phyloP scores from a whole-genome alignment of 2,329 filamentous ascomycete genomes.

The Aspergillus pseudotamarii region DNA sequence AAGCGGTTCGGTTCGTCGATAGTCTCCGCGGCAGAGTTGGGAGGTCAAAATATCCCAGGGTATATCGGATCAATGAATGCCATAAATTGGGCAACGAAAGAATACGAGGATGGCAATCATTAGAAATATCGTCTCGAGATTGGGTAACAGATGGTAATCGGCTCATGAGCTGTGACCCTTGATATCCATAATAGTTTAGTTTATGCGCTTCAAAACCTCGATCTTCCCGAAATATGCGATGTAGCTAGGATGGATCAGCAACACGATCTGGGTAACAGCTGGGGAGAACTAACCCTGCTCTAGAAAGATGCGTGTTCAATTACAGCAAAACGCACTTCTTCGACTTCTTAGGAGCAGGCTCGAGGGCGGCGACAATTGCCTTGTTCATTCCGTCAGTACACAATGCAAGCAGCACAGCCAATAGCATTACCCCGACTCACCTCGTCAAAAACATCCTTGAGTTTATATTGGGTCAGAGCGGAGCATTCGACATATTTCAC shows the following conservation, averaged over 20 bases:
- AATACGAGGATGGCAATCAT: slow-evolving; percentile 9
- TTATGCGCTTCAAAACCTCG: slow-evolving; percentile 6
- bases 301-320: slow-evolving; percentile 21
- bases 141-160: slow-evolving; percentile 4
- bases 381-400: slow-evolving; percentile 39
- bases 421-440: slow-evolving; percentile 54
- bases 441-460: slow-evolving; percentile 99
- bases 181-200: slow-evolving; percentile 5
- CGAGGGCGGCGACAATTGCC: slow-evolving; percentile 94
- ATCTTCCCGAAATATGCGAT: slow-evolving; percentile 6
- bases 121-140: slow-evolving; percentile 6
- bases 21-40: slow-evolving; percentile 10
- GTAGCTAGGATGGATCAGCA: slow-evolving; percentile 10
- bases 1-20: slow-evolving; percentile 8
- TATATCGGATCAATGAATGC: slow-evolving; percentile 12
- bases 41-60: slow-evolving; percentile 8
- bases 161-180: slow-evolving; percentile 3
- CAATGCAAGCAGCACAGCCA: neutral
- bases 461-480: slow-evolving; percentile 94
- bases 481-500: slow-evolving; percentile 99
- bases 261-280: neutral
- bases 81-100: slow-evolving; percentile 4
- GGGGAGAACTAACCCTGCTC: slow-evolving; percentile 15
- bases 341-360: slow-evolving; percentile 82
- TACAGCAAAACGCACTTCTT: slow-evolving; percentile 73